phyloP scores from a whole-genome alignment of 2,329 filamentous ascomycete genomes.

The Calonectria ilicicola region DNA sequence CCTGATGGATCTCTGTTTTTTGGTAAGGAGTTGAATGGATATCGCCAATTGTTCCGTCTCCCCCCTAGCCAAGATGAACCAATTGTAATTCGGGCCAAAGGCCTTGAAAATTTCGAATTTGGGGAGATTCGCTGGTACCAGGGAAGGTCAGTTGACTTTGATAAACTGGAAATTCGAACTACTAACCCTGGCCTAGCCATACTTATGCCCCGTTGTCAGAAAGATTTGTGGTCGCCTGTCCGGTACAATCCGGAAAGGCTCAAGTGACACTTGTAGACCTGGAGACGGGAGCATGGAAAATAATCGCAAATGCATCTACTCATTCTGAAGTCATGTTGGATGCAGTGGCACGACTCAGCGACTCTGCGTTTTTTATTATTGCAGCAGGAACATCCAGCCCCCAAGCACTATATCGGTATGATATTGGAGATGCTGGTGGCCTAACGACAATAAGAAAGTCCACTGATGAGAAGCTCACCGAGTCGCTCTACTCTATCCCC shows the following conservation, averaged over 20 bases:
- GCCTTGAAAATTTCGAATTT: constrained; percentile 56
- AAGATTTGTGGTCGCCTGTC: constrained; percentile 49
- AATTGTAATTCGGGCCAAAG: constrained; percentile 48
- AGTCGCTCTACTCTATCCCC: constrained; percentile 51
- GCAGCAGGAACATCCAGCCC: constrained; percentile 48
- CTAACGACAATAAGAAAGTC: constrained; percentile 49
- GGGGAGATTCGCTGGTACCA: constrained; percentile 48
- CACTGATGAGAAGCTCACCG: constrained; percentile 46
- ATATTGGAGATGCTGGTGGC: constrained; percentile 39
- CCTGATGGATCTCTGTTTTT: constrained; percentile 62
- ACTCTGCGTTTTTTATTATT: constrained; percentile 52
- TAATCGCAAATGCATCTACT: constrained; percentile 44
- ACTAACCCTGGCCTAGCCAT: constrained; percentile 43
- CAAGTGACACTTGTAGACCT: constrained; percentile 55
- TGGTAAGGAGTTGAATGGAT: constrained; percentile 58
- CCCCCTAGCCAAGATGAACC: constrained; percentile 41
- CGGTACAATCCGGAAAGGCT: constrained; percentile 47
- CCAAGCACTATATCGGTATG: constrained; percentile 50
- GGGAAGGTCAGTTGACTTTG: constrained; percentile 43
- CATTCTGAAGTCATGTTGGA: constrained; percentile 50
- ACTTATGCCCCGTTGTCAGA: constrained; percentile 54
- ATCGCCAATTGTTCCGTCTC: constrained; percentile 60
- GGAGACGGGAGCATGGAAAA: constrained; percentile 42
- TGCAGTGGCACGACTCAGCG: constrained; percentile 49
- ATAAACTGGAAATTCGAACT: no score